phyloP scores from a whole-genome alignment of 2,329 filamentous ascomycete genomes.

The Mariannaea sp. region DNA sequence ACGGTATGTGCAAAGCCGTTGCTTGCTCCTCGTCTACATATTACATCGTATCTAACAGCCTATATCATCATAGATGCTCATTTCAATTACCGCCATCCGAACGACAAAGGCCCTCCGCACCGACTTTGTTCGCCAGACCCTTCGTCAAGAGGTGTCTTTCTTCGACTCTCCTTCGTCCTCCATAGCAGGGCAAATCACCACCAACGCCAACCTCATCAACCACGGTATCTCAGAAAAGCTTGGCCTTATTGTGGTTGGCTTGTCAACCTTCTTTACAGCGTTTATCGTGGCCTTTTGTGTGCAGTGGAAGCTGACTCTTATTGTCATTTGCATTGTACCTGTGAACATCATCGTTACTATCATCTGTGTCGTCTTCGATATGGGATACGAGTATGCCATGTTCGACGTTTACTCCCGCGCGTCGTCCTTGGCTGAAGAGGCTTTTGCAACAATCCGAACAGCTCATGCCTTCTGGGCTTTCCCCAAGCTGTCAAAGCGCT shows the following conservation, averaged over 20 bases:
- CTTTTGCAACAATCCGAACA: conserved; percentile 54
- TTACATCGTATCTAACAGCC: background rate
- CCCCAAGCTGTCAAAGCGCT: conserved; percentile 48
- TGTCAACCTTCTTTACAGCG: conserved; percentile 47
- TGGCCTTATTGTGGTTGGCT: conserved; percentile 47
- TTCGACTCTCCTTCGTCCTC: conserved; percentile 56
- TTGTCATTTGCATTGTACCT: conserved; percentile 52
- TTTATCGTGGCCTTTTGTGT: conserved; percentile 48
- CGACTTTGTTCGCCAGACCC: conserved; percentile 45
- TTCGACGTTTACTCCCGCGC: conserved; percentile 50
- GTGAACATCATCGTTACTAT: conserved; percentile 48
- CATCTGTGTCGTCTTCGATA: conserved; percentile 46
- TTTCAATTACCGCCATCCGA: conserved; percentile 46
- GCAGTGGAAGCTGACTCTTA: conserved; percentile 51
- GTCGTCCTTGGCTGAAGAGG: conserved; percentile 54
- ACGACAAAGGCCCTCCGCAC: conserved; percentile 45
- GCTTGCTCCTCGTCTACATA: background rate
- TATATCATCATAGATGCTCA: conserved; percentile 37
- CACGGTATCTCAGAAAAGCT: conserved; percentile 53
- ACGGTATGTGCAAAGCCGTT: conserved; percentile 46
- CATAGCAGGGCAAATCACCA: conserved; percentile 52
- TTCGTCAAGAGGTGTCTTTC: conserved; percentile 59
- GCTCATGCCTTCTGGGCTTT: conserved; percentile 57
- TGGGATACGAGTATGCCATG: conserved; percentile 49
- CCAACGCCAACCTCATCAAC: conserved; percentile 53